phyloP scores from a whole-genome alignment of 169 alveolate species.

The Blepharisma undulans region DNA sequence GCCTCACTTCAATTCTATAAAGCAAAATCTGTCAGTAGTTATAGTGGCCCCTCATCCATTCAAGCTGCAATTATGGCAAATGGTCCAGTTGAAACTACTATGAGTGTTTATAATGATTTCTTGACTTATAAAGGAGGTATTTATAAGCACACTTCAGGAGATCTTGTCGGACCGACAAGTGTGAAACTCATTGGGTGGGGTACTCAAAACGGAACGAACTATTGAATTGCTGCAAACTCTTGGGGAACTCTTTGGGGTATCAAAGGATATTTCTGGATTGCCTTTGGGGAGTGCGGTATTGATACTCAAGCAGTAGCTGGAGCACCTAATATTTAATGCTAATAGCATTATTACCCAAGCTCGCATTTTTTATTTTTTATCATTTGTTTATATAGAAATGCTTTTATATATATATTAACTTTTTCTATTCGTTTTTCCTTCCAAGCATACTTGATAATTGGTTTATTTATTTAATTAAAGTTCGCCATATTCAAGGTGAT shows the following conservation, averaged over 20 bases:
- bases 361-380: too few relatives aligned
- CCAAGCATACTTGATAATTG: too few relatives aligned
- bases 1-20: background rate
- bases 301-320: background rate
- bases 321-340: conserved; percentile 4
- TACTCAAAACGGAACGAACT: conserved; percentile 61
- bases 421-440: too few relatives aligned
- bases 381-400: too few relatives aligned
- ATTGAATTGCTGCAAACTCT: conserved; percentile 78
- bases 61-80: background rate
- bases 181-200: conserved; percentile 86
- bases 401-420: too few relatives aligned
- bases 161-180: conserved; percentile 76
- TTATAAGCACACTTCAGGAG: conserved; percentile 71
- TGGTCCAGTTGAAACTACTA: conserved; percentile 1
- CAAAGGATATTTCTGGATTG: conserved; percentile 50
- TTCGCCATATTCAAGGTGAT: too few relatives aligned
- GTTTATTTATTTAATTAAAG: too few relatives aligned
- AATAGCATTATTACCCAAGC: background rate
- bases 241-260: conserved; percentile 84
- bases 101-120: conserved; percentile 74
- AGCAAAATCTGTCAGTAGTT: background rate
- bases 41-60: background rate
- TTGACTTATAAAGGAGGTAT: conserved; percentile 72
- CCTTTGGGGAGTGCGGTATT: background rate